Evolutionary conservation across 306 rosid genomes (phyloP), one percentile per base, ranked within the genome.

Genomic region (Abrus precatorius): DNA sequence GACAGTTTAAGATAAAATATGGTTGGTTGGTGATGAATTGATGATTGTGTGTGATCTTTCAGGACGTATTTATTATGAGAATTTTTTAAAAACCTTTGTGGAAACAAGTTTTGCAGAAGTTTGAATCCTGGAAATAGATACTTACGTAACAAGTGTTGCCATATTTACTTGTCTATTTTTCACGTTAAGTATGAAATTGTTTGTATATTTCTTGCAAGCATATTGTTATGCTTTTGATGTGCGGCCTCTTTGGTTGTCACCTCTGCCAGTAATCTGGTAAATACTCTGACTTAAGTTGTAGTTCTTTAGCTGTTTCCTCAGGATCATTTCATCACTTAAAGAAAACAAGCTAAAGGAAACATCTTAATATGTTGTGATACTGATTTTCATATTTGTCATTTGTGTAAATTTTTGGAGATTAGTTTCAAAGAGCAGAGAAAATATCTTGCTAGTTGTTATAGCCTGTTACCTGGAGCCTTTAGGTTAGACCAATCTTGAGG

Each of bases 301-400:
- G 70, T 60, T 62, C 57, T 75, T 79, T 56, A 14, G 69, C 56
- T 74, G 62, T n/a, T 50, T 34, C 9, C 40, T 66, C 11, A 11
- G 44, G 64, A 74, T 75, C 47, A 11, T 75, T 75, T 44, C 2
- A 13, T 74, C n/a, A 78, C 52, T 14, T 41, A 12, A n/a, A 64
- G 57, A 11, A 10, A 60, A 1, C 44, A 48, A 5, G 55, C 7
- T 28, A 32, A 63, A 32, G 60, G 33, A 72, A 61, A 56, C 53
- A 62, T 80, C 11, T 53, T 29, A 44, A 44, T 12, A 73, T 33
- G 41, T 44, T 47, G 13, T 14, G 47, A n/a, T 7, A 41, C 4
- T 30, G 5, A 2, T 33, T 56, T 78, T 57, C 49, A 44, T 5
- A 12, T 70, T 79, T 69, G 29, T 71, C 8, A 2, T 49, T 47